Conservation (phyloP, 139 green algal genomes). For the Chara braunii region DNA sequence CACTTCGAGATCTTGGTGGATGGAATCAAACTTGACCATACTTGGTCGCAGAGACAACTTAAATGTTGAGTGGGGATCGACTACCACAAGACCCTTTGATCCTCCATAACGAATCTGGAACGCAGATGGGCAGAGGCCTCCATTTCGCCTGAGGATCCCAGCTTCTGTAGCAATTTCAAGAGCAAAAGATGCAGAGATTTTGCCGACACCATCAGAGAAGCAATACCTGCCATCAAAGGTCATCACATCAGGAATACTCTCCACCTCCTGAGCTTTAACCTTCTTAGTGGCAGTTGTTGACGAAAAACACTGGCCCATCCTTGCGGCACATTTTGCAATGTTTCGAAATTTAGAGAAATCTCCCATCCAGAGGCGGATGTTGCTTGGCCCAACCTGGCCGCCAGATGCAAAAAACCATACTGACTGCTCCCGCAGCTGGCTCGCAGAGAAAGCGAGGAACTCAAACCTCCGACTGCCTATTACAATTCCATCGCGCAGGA, state of each 20-base stretch:
- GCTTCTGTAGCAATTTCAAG: conserved; percentile 5
- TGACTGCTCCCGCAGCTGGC: conserved; percentile 19
- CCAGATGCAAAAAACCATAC: conserved; percentile 12
- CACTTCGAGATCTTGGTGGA: conserved; percentile 37
- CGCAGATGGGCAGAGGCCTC: too few relatives aligned
- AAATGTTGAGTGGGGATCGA: background rate
- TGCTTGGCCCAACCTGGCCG: too few relatives aligned
- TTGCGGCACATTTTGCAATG: conserved; percentile 43
- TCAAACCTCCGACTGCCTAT: conserved; percentile 9
- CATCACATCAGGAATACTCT: conserved; percentile 43
- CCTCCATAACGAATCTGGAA: conserved; percentile 42
- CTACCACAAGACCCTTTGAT: conserved; percentile 42
- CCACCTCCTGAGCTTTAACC: background rate
- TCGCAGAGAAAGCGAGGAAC: conserved; percentile 3
- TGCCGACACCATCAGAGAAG: conserved; percentile 51
- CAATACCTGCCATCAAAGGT: conserved; percentile 33
- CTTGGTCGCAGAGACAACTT: conserved; percentile 4
- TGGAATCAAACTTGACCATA: conserved; percentile 48
- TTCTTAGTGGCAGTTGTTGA: conserved; percentile 2
- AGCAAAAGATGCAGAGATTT: conserved; percentile 33
- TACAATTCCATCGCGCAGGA: conserved; percentile 22
- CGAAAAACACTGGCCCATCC: conserved; percentile 53
- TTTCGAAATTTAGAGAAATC: conserved; percentile 27
- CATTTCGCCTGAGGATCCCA: too few relatives aligned
- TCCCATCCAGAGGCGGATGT: conserved; percentile 38